Evolutionary conservation across 192 early-diverging fungal species (phyloP).

Genomic region (Mortierella claussenii): DNA sequence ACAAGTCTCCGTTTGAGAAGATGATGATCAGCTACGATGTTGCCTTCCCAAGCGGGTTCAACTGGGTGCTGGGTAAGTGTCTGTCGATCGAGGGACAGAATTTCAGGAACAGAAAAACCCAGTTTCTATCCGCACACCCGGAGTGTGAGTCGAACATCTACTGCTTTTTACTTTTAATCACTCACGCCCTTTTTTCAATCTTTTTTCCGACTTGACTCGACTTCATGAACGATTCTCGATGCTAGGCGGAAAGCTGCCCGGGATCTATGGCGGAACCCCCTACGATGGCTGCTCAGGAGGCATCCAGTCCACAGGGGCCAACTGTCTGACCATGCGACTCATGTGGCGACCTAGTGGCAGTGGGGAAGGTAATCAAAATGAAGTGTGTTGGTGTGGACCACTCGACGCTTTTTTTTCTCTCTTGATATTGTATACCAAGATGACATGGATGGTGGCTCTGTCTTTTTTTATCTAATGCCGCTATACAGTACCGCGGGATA

Average conservation of each 20-base stretch:
- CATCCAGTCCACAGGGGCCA: constrained; percentile 52
- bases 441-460: too few relatives aligned
- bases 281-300: constrained; percentile 59
- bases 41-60: constrained; percentile 56
- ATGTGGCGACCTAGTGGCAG: constrained; percentile 59
- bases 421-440: too few relatives aligned
- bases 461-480: too few relatives aligned
- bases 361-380: constrained; percentile 43
- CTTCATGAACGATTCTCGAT: too few relatives aligned
- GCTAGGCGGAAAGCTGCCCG: constrained; percentile 64
- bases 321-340: constrained; percentile 59
- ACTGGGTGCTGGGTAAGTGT: constrained; percentile 50
- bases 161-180: background rate
- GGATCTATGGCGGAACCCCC: constrained; percentile 56
- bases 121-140: too few relatives aligned
- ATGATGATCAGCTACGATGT: constrained; percentile 60
- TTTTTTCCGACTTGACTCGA: background rate
- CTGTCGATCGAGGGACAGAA: background rate
- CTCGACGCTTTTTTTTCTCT: too few relatives aligned
- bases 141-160: too few relatives aligned
- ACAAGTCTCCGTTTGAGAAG: constrained; percentile 42
- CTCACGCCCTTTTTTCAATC: background rate
- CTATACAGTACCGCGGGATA: background rate
- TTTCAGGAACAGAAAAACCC: constrained; percentile 1
- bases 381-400: too few relatives aligned